These are phyloP conservation scores for Alnus glutinosa DNA, from an alignment of 306 rosid genomes.

Conservation along the genomic window DNA sequence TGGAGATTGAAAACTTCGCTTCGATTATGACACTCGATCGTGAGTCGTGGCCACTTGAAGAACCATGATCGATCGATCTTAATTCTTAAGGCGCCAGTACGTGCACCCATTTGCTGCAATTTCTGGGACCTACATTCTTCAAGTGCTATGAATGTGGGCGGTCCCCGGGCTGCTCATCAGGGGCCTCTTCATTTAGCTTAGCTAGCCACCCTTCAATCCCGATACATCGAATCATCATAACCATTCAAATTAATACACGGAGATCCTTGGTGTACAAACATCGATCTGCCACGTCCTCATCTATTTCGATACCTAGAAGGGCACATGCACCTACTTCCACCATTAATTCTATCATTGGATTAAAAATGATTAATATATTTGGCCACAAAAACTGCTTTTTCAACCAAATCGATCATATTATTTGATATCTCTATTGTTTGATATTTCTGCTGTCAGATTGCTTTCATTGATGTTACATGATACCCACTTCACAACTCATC, in stretches of 20 bases:
- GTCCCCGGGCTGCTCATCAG: constrained; percentile 27
- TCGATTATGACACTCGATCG: not conserved
- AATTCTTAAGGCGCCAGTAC: too few relatives aligned
- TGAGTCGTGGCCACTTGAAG: constrained; percentile 47
- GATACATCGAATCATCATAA: not conserved
- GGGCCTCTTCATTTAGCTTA: constrained; percentile 24
- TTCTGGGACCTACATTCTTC: constrained; percentile 47
- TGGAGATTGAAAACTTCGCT: constrained; percentile 27
- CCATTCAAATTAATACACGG: not conserved
- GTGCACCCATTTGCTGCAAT: constrained; percentile 16
- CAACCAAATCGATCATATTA: too few relatives aligned
- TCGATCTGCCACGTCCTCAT: constrained; percentile 2
- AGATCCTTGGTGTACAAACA: constrained; percentile 7
- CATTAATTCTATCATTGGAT: too few relatives aligned
- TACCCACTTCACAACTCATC: too few relatives aligned
- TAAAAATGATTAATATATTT: too few relatives aligned
- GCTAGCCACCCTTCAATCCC: not conserved
- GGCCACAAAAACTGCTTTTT: too few relatives aligned
- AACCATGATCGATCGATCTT: not conserved
- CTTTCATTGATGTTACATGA: too few relatives aligned
- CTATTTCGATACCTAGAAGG: not conserved
- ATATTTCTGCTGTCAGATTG: too few relatives aligned
- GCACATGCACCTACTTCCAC: too few relatives aligned
- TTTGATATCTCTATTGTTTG: too few relatives aligned
- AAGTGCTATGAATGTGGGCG: constrained; percentile 28